Conservation (phyloP, 495 filamentous ascomycete species). For the Diplogelasinospora grovesii region DNA sequence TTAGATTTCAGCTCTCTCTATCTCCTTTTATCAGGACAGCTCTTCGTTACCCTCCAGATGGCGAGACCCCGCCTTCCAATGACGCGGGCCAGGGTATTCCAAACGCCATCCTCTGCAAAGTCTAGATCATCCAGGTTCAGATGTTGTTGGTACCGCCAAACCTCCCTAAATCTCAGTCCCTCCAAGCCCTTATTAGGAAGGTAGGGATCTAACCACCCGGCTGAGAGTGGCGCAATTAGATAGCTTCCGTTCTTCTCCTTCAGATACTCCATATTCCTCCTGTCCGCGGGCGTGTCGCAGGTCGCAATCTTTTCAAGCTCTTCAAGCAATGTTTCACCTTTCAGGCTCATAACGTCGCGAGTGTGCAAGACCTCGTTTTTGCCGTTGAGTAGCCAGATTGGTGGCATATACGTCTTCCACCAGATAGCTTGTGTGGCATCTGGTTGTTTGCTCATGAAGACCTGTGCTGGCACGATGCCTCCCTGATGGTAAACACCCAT, state of each 20-base stretch:
- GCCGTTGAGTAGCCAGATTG: conserved; percentile 81
- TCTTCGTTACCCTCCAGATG: conserved; percentile 68
- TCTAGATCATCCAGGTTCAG: conserved; percentile 91
- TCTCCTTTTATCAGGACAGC: conserved; percentile 24
- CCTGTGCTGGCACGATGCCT: conserved; percentile 78
- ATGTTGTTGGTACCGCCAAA: conserved; percentile 70
- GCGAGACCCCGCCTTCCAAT: conserved; percentile 73
- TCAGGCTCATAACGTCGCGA: conserved; percentile 74
- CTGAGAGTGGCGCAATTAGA: conserved; percentile 64
- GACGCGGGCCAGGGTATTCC: conserved; percentile 65
- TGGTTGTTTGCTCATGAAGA: conserved; percentile 51
- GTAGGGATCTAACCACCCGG: conserved; percentile 62
- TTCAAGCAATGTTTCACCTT: conserved; percentile 52
- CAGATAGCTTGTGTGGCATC: conserved; percentile 69
- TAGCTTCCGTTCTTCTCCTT: conserved; percentile 52
- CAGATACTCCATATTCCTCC: conserved; percentile 41
- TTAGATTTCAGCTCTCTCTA: neutral
- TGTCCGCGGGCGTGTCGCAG: conserved; percentile 49
- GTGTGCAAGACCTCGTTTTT: conserved; percentile 64
- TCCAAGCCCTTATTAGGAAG: conserved; percentile 40
- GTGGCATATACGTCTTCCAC: conserved; percentile 98
- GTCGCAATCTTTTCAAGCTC: conserved; percentile 51
- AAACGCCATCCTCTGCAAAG: conserved; percentile 75
- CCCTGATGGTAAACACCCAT: conserved; percentile 96
- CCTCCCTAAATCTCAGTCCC: conserved; percentile 50